Evolutionary conservation across 768 basidiomycete species (phyloP), one percentile per base, ranked within the genome.

Genomic region (Leccinellum luteum): DNA sequence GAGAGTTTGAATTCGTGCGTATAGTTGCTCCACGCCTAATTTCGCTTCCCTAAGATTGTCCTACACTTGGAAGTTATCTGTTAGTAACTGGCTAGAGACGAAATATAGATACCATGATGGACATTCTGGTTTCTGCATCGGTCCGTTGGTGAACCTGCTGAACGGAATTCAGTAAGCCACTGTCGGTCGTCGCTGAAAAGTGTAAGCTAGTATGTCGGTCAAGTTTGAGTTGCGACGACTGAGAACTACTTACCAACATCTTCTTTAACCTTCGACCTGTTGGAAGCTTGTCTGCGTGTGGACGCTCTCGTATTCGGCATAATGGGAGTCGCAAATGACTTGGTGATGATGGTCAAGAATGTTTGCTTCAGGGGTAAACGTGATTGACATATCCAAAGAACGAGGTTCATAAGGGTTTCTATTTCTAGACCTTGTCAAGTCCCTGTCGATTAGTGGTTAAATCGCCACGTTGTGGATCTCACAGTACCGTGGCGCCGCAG

Each of bases 401-500:
- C 30, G 12, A 31, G 31, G 6, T 12, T 31, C 31, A 31, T 31
- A 31, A 31, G 2, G 7, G 8, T 10, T 31, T 31, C 2, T 31
- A 31, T 31, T 31, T 31, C 10, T 31, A 2, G 9, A 31, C 31
- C 3, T 31, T 12, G 8, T 31, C 28, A 64, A 62, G 74, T 75
- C 74, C 73, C 62, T 74, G 73, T 74, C 74, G 74, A 74, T 74
- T 74, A 75, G 73, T 74, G 73, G 73, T 75, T 71, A 74, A 75
- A 74, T 74, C 73, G 64, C 65, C 74, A 74, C 71, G 73, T 74
- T 75, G 73, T 74, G 73, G 73, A 67, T 30, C 53, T 61, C 69
- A 63, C 71, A 62, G 15, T 19, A 65, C 73, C 73, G 73, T 74
- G 74, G 62, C 61, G 67, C 67, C 71, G 71, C 69, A 66, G 69